Evolutionary conservation across 1,284 basidiomycete genomes (phyloP).

Genomic region (Phaffia rhodozyma): DNA sequence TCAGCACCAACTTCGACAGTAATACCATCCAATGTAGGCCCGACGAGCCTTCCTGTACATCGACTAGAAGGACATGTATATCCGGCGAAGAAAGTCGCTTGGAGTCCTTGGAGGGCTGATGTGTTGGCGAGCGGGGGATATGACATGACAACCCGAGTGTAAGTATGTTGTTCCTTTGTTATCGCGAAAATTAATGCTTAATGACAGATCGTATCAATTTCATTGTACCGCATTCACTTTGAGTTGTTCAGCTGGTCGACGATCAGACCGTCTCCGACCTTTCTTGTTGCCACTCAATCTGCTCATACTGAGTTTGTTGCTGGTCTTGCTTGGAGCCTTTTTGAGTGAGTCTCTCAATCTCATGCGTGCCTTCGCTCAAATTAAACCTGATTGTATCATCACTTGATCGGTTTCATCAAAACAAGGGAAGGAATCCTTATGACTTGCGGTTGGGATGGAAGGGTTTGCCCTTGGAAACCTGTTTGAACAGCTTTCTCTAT

Average conservation of each 20-base stretch:
- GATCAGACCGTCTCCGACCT: constrained; percentile 34
- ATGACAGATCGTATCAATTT: not conserved
- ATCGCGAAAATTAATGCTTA: not conserved
- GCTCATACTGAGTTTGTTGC: constrained; percentile 91
- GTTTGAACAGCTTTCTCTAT: no score
- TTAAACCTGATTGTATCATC: not conserved
- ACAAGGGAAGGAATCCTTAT: constrained; percentile 1
- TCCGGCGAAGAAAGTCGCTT: constrained; percentile 19
- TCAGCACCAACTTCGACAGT: not conserved
- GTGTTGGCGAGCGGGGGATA: constrained; percentile 75
- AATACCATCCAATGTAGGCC: not conserved
- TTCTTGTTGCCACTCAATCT: constrained; percentile 57
- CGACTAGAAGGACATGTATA: constrained; percentile 17
- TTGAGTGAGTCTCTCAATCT: not conserved
- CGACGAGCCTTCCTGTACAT: not conserved
- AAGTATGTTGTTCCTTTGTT: constrained; percentile 33
- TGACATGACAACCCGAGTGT: constrained; percentile 93
- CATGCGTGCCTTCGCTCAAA: not conserved
- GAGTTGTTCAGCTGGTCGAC: constrained; percentile 37
- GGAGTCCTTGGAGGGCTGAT: constrained; percentile 52
- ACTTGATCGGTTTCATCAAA: not conserved
- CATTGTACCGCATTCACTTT: not conserved
- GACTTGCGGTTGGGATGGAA: constrained; percentile 17
- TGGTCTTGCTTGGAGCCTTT: constrained; percentile 49
- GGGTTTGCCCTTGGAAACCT: constrained; percentile 4